These are phyloP conservation scores for Pigoraptor vietnamica DNA, from an alignment of 78 protist genomes.

Conservation along the genomic window DNA sequence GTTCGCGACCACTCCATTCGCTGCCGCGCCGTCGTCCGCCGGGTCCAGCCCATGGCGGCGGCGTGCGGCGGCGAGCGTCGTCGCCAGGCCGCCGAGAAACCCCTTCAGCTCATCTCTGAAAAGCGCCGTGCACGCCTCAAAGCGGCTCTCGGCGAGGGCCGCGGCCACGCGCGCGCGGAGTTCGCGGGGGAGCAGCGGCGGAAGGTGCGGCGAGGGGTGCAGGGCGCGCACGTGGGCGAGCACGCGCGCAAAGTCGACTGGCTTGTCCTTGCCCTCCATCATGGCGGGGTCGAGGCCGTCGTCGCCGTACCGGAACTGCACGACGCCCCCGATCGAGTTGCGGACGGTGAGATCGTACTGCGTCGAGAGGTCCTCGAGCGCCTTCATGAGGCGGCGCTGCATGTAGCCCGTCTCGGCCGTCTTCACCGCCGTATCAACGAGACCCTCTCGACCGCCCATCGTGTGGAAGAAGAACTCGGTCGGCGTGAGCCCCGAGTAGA, in stretches of 20 bases:
- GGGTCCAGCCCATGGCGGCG: constrained; percentile 6
- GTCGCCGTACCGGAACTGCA: constrained; percentile 93
- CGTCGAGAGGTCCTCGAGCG: constrained; percentile 90
- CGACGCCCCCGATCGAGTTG: constrained; percentile 67
- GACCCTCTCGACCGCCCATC: constrained; percentile 96
- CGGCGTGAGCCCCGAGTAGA: constrained; percentile 93
- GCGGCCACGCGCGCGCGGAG: neutral
- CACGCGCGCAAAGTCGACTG: constrained; percentile 56
- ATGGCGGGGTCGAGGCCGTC: constrained; percentile 89
- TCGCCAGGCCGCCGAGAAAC: constrained; percentile 17
- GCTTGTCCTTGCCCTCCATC: constrained; percentile 67
- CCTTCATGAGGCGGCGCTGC: constrained; percentile 89
- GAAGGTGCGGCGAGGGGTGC: neutral
- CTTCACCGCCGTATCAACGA: constrained; percentile 98
- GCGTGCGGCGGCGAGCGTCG: constrained; percentile 22
- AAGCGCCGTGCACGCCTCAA: neutral
- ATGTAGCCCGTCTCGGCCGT: constrained; percentile 99
- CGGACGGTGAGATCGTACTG: constrained; percentile 93
- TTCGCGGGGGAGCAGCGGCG: neutral
- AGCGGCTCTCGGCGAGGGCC: neutral
- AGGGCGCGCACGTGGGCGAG: constrained; percentile 31
- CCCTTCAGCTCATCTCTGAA: constrained; percentile 37
- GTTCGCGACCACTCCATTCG: neutral
- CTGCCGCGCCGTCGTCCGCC: neutral
- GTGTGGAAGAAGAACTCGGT: constrained; percentile 99